These are phyloP conservation scores for Carex littledalei DNA, from an alignment of 176 grass and related monocot genomes.

Conservation along the genomic window DNA sequence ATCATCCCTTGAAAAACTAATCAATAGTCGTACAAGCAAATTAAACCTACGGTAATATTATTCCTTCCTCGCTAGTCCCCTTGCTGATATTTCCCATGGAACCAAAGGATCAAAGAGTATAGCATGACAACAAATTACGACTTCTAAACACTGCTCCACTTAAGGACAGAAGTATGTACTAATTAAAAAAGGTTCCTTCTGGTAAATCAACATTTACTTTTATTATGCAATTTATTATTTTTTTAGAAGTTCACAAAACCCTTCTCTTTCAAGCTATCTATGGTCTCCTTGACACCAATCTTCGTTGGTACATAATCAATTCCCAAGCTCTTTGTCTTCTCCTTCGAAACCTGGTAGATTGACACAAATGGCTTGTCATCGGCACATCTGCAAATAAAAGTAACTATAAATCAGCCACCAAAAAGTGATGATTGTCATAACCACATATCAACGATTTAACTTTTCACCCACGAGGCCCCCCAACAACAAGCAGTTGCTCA, in stretches of 20 bases:
- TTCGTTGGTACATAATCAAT: constrained; percentile 31
- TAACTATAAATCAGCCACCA: not conserved
- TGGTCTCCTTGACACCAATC: constrained; percentile 48
- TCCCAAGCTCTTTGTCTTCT: constrained; percentile 47
- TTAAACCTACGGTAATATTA: not conserved
- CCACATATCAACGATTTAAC: not conserved
- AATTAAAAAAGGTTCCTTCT: not conserved
- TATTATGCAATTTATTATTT: not conserved
- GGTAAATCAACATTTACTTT: not conserved
- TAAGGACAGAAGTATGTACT: not conserved
- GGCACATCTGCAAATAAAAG: constrained; percentile 27
- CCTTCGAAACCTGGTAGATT: constrained; percentile 50
- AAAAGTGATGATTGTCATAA: not conserved
- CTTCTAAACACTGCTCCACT: not conserved
- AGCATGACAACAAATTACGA: not conserved
- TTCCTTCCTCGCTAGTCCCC: not conserved
- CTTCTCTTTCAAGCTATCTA: constrained; percentile 59
- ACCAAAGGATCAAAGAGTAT: not conserved
- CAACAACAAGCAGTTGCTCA: not conserved
- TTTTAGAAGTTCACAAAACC: constrained; percentile 44
- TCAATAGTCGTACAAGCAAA: not conserved
- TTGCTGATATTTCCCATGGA: not conserved
- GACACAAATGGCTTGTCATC: constrained; percentile 46
- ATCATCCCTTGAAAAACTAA: not conserved
- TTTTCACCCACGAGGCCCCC: not conserved